Conservation (phyloP, 1,139 yeast species). For the Magnusiomyces magnusii region DNA sequence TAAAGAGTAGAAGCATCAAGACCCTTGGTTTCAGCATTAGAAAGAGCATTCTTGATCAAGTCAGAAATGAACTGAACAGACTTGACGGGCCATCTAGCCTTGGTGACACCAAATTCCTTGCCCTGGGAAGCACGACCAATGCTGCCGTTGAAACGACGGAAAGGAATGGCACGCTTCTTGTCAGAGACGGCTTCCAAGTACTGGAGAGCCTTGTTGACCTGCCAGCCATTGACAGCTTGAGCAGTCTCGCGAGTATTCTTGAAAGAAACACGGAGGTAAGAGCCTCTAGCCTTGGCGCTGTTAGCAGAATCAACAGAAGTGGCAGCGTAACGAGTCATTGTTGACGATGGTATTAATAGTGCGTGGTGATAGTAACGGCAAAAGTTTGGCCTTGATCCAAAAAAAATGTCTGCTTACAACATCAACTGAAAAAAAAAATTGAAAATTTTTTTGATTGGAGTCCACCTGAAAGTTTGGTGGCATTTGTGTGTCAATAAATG, state of each 20-base stretch:
- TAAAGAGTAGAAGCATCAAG: conserved; percentile 90
- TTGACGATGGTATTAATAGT: too few relatives aligned
- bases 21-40: conserved; percentile 99
- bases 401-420: too few relatives aligned
- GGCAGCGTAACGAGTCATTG: conserved; percentile 94
- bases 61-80: conserved; percentile 94
- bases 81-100: conserved; percentile 99
- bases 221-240: conserved; percentile 98
- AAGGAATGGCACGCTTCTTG: conserved; percentile 99
- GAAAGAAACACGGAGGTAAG: conserved; percentile 98
- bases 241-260: conserved; percentile 99
- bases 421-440: too few relatives aligned
- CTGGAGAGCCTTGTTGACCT: conserved; percentile 89
- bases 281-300: conserved; percentile 99
- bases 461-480: too few relatives aligned
- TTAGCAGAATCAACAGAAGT: conserved; percentile 99
- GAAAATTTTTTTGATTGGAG: too few relatives aligned
- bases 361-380: too few relatives aligned
- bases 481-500: too few relatives aligned
- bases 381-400: too few relatives aligned
- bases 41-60: conserved; percentile 94
- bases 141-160: conserved; percentile 95
- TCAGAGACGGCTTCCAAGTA: conserved; percentile 96
- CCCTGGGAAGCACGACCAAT: conserved; percentile 99
- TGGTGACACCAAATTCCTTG: conserved; percentile 99